A percentile compares a stretch with the other conserved stretches of the same genome.
phyloP scores from a whole-genome alignment of 495 filamentous ascomycete species.

The Penicillium samsonianum region DNA sequence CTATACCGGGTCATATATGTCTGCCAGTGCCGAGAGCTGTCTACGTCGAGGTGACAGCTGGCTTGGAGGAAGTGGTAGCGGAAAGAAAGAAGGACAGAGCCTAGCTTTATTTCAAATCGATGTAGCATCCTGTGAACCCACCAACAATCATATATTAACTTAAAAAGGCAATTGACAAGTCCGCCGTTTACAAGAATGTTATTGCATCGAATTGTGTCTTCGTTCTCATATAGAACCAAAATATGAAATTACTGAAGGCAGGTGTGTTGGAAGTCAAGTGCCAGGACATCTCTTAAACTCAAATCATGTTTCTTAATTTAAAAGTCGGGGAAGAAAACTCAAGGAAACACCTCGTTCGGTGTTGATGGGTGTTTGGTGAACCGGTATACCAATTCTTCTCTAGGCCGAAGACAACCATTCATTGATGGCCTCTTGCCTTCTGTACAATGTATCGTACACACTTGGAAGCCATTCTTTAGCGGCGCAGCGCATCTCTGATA shows the following conservation, averaged over 20 bases:
- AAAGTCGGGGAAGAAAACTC: not conserved
- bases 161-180: too few relatives aligned
- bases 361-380: slow-evolving; percentile 11
- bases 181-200: too few relatives aligned
- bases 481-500: slow-evolving; percentile 46
- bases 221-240: not conserved
- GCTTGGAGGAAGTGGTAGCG: too few relatives aligned
- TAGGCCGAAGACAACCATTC: slow-evolving; percentile 14
- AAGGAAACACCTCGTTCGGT: slow-evolving; percentile 9
- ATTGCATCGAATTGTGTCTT: not conserved
- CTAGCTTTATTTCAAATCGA: too few relatives aligned
- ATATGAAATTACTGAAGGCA: not conserved
- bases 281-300: slow-evolving; percentile 3
- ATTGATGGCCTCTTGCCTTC: slow-evolving; percentile 22
- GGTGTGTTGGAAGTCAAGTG: not conserved
- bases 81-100: too few relatives aligned
- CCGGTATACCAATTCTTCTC: slow-evolving; percentile 19
- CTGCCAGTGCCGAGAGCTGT: too few relatives aligned
- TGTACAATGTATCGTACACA: slow-evolving; percentile 53
- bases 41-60: too few relatives aligned
- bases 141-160: too few relatives aligned
- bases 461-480: slow-evolving; percentile 34
- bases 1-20: too few relatives aligned
- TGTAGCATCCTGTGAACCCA: too few relatives aligned
- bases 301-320: slow-evolving; percentile 6